Evolutionary conservation across 306 rosid genomes (phyloP).

Genomic region (Rosa rugosa): DNA sequence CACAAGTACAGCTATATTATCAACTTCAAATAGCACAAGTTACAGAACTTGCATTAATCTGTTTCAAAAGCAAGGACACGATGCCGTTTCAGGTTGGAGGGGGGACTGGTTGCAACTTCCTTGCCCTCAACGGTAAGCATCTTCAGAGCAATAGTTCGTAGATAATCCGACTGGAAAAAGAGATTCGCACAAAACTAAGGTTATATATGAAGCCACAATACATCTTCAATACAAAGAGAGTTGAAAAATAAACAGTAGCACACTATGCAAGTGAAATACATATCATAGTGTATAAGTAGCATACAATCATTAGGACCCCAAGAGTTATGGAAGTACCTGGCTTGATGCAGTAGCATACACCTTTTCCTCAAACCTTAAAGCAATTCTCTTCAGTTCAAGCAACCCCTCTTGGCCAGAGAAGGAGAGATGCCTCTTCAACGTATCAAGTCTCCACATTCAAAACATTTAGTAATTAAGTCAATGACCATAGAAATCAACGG

Average conservation of each 20-base stretch:
- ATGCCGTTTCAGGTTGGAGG: neutral
- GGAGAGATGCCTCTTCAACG: constrained; percentile 62
- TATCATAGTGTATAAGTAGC: neutral
- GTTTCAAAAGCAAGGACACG: too few species aligned
- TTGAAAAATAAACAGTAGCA: neutral
- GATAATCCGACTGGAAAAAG: constrained; percentile 35
- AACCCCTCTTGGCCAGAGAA: constrained; percentile 55
- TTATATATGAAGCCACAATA: neutral
- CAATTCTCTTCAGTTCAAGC: constrained; percentile 54
- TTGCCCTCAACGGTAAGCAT: neutral
- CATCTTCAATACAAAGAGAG: neutral
- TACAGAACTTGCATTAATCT: too few species aligned
- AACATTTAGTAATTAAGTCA: neutral
- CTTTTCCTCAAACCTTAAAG: constrained; percentile 79
- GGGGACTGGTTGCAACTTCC: neutral
- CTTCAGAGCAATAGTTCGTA: constrained; percentile 33
- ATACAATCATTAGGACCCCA: neutral
- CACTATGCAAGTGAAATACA: neutral
- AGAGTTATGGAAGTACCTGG: constrained; percentile 47
- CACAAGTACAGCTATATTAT: too few species aligned
- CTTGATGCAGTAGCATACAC: constrained; percentile 51
- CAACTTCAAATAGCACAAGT: too few species aligned
- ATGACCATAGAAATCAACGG: neutral
- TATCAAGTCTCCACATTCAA: constrained; percentile 54
- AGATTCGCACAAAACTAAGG: neutral